Conservation (phyloP, 1,284 basidiomycete genomes). For the Papiliotrema nemorosa region DNA sequence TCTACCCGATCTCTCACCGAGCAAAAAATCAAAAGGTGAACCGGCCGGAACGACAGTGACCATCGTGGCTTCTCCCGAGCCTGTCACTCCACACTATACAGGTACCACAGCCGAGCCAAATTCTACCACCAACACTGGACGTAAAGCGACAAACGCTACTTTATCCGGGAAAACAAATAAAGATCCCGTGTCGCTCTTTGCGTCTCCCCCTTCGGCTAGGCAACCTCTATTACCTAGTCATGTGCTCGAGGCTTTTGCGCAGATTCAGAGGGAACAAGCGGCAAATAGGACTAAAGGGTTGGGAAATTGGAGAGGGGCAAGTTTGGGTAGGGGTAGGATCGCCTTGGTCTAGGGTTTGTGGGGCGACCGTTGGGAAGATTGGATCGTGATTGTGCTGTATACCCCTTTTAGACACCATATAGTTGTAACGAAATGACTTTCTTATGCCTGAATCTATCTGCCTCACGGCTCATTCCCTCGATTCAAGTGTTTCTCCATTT, state of each 20-base stretch:
- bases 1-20: conserved; percentile 49
- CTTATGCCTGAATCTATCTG: too few species aligned
- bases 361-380: too few species aligned
- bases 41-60: conserved; percentile 40
- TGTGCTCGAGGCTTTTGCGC: conserved; percentile 80
- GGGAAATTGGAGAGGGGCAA: conserved; percentile 82
- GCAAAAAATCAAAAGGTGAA: conserved; percentile 49
- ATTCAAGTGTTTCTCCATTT: too few species aligned
- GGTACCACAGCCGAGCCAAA: not conserved
- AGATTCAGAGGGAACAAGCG: conserved; percentile 80
- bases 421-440: too few species aligned
- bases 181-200: conserved; percentile 61
- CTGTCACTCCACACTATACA: conserved; percentile 1
- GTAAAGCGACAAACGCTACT: not conserved
- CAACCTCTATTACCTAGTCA: conserved; percentile 75
- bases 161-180: conserved; percentile 4
- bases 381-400: too few species aligned
- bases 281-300: conserved; percentile 75
- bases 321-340: conserved; percentile 70
- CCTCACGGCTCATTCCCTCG: too few species aligned
- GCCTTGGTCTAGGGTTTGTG: conserved; percentile 64
- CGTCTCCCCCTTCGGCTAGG: conserved; percentile 72
- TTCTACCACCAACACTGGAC: not conserved
- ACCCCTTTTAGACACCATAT: too few species aligned
- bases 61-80: conserved; percentile 9